A percentile compares a stretch with the other conserved stretches of the same genome.
Evolutionary conservation across 1,139 yeast genomes (phyloP).

Genomic region (Lodderomyces elongisporus): DNA sequence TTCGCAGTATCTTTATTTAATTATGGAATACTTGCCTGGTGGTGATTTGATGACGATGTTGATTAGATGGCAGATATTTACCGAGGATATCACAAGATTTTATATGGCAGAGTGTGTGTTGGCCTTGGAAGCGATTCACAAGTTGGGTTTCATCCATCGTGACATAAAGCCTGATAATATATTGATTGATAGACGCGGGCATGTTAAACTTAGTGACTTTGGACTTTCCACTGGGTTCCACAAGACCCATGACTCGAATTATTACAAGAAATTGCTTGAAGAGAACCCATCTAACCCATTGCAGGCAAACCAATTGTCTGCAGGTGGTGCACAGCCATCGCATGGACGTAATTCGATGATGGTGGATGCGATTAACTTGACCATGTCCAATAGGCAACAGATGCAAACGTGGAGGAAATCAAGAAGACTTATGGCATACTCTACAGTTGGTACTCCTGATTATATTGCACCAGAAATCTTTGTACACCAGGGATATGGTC

Average conservation of each 20-base stretch:
- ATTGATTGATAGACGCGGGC: conserved; percentile 74
- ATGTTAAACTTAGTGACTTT: conserved; percentile 72
- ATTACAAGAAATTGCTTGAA: conserved; percentile 66
- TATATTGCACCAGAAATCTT: conserved; percentile 98
- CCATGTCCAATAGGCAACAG: conserved; percentile 94
- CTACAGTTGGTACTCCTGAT: conserved; percentile 98
- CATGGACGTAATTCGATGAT: conserved; percentile 68
- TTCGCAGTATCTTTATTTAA: conserved; percentile 65
- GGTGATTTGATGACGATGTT: conserved; percentile 87
- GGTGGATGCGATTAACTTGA: conserved; percentile 92
- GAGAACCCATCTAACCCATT: conserved; percentile 33
- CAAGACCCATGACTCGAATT: conserved; percentile 77
- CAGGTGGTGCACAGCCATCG: conserved; percentile 2
- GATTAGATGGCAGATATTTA: conserved; percentile 80
- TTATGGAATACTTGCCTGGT: conserved; percentile 83
- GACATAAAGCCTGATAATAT: conserved; percentile 79
- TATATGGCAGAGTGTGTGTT: conserved; percentile 85
- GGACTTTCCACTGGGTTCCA: conserved; percentile 86
- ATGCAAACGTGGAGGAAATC: conserved; percentile 99
- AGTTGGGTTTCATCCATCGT: conserved; percentile 74
- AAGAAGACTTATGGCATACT: conserved; percentile 93
- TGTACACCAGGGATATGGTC: conserved; percentile 95
- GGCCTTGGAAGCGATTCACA: conserved; percentile 80
- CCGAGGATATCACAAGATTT: conserved; percentile 78
- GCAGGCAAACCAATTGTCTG: conserved; percentile 19